These are phyloP conservation scores for Saccharomycopsis crataegensis DNA, from an alignment of 1,139 yeast species.

Conservation along the genomic window DNA sequence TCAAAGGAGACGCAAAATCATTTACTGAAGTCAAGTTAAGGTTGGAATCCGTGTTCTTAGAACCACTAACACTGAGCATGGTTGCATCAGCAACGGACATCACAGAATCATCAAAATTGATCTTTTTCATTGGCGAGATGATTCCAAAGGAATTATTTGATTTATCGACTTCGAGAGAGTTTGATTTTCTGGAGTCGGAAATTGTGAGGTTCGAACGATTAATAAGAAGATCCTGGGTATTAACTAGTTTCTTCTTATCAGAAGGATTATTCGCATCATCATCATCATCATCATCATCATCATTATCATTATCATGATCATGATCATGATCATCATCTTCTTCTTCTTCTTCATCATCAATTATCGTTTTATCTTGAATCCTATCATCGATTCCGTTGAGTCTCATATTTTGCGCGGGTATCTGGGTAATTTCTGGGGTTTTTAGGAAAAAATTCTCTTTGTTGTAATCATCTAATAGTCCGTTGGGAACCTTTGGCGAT, in stretches of 20 bases:
- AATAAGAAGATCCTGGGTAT: too few relatives aligned
- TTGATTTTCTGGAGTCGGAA: too few relatives aligned
- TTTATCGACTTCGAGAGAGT: too few relatives aligned
- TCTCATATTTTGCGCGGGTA: neutral
- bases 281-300: neutral
- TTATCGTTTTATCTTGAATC: too few relatives aligned
- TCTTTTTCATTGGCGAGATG: constrained; percentile 6
- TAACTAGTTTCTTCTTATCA: too few relatives aligned
- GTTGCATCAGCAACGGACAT: neutral
- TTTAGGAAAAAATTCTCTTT: constrained; percentile 6
- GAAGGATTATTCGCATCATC: neutral
- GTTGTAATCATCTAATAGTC: neutral
- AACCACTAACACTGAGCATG: neutral
- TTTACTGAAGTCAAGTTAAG: neutral
- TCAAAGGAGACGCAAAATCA: neutral
- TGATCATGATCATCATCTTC: neutral
- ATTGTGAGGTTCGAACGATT: too few relatives aligned
- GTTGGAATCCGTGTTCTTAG: neutral
- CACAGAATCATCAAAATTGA: constrained; percentile 5
- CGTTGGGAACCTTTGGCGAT: too few relatives aligned
- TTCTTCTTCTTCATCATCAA: too few relatives aligned
- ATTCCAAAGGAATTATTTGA: neutral
- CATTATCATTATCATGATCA: neutral
- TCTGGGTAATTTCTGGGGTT: neutral
- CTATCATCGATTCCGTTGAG: neutral